Base-by-base conservation (phyloP, 164 flowering plant species). In the Brasenia schreberi region DNA sequence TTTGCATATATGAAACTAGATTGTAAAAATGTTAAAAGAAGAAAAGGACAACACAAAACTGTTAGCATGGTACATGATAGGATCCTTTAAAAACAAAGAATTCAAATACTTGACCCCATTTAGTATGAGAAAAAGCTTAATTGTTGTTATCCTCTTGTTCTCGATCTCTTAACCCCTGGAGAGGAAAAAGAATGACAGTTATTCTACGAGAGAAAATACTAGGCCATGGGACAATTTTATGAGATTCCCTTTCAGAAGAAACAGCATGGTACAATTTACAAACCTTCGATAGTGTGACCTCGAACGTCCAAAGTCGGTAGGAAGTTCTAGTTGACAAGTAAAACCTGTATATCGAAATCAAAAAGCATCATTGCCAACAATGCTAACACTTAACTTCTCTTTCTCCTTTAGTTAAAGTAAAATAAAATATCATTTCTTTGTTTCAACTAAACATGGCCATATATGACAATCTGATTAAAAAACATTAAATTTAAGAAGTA, bases 121-220 rank as follows among this genome's bases (percentile, higher is more conserved):
- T n/a, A n/a, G n/a, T n/a, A n/a, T n/a, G n/a, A n/a, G n/a, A n/a
- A n/a, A n/a, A n/a, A n/a, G n/a, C n/a, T n/a, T n/a, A n/a, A n/a
- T n/a, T n/a, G n/a, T n/a, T n/a, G n/a, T n/a, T n/a, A 66, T 95
- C 99, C 76, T 95, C 99, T 81, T 86, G 76, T 79, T 92, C 97
- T 74, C 99, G 86, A 70, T 85, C 88, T 69, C 97, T 81, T 74
- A 90, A 71, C 43, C 96, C 97, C 97, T 95, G 61, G 58, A 12
- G 14, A 45, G 11, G 14, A 45, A 7, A 45, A 7, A 45, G 1
- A 45, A 4, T 45, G 7, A 45, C 53, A 23, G 27, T 23, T 23
- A 23, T 23, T 23, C 53, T 45, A 45, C 6, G 5, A 45, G 14
- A 45, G 14, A 12, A 4, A 7, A 5, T 45, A 23, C 27, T 23